These are phyloP conservation scores for Gleditsia sinensis DNA, from an alignment of 306 rosid genomes.

Conservation along the genomic window DNA sequence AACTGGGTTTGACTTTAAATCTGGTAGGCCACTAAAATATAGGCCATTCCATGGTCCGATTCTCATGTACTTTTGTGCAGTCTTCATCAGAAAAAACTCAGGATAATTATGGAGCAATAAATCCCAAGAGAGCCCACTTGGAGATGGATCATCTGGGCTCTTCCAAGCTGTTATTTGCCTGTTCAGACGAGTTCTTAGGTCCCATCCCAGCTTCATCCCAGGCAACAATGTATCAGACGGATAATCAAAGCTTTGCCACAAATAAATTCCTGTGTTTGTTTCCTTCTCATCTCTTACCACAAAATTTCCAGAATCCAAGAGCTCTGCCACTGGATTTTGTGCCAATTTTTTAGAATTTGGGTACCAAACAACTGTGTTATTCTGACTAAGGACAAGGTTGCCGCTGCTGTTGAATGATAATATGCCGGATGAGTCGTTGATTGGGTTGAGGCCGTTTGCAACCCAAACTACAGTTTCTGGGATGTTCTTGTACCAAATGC, in stretches of 20 bases:
- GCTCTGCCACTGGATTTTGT: conserved; percentile 35
- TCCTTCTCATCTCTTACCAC: conserved; percentile 35
- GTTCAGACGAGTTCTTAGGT: conserved; percentile 42
- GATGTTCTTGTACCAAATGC: conserved; percentile 58
- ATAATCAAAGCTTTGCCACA: conserved; percentile 66
- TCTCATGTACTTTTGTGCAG: conserved; percentile 22
- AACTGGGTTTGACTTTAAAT: conserved; percentile 14
- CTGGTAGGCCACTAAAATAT: conserved; percentile 31
- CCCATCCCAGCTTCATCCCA: conserved; percentile 60
- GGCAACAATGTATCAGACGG: conserved; percentile 57
- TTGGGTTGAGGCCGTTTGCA: conserved; percentile 51
- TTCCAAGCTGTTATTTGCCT: conserved; percentile 51
- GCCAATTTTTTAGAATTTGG: conserved; percentile 13
- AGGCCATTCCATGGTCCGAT: conserved; percentile 46
- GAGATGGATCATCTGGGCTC: conserved; percentile 49
- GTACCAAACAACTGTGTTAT: conserved; percentile 36
- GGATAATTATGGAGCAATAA: conserved; percentile 28
- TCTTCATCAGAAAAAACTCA: conserved; percentile 32
- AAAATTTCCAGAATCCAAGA: conserved; percentile 46
- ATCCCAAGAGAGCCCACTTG: conserved; percentile 37
- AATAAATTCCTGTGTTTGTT: background rate
- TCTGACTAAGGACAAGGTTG: conserved; percentile 36
- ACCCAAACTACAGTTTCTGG: conserved; percentile 59
- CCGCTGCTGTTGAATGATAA: conserved; percentile 24
- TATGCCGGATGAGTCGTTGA: conserved; percentile 39